Percentiles rank a stretch among this genome's conserved stretches.
phyloP scores from a whole-genome alignment of 805 yeast species.

The Grigorovia humatica region DNA sequence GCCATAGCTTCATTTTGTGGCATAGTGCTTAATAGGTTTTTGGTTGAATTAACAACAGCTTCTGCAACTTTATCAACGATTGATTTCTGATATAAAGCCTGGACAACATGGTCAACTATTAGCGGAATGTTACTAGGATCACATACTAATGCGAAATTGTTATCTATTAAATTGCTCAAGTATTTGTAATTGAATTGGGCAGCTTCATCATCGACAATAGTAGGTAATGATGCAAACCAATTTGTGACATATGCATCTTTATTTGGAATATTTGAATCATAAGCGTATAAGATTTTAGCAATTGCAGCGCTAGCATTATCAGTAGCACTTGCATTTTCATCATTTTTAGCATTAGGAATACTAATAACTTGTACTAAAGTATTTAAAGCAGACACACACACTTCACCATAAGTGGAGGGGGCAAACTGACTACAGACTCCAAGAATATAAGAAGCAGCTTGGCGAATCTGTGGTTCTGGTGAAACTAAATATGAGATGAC shows the following conservation, averaged over 20 bases:
- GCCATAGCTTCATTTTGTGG: slow-evolving; percentile 63
- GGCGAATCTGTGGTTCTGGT: slow-evolving; percentile 65
- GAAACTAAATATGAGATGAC: slow-evolving; percentile 59
- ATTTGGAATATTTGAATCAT: slow-evolving; percentile 49
- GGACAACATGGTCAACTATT: slow-evolving; percentile 58
- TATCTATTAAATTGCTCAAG: slow-evolving; percentile 58
- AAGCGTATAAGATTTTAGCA: slow-evolving; percentile 67
- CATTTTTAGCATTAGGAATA: slow-evolving; percentile 75
- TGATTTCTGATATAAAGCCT: slow-evolving; percentile 60
- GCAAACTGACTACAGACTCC: slow-evolving; percentile 85
- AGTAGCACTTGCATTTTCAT: slow-evolving; percentile 76
- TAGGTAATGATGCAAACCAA: slow-evolving; percentile 80
- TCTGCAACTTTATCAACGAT: slow-evolving; percentile 66
- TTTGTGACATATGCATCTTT: slow-evolving; percentile 51
- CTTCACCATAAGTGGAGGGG: slow-evolving; percentile 49
- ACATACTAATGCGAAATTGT: slow-evolving; percentile 48
- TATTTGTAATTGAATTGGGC: slow-evolving; percentile 78
- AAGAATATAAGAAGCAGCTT: slow-evolving; percentile 73
- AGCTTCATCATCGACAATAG: slow-evolving; percentile 75
- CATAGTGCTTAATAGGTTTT: slow-evolving; percentile 49
- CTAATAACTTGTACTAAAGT: slow-evolving; percentile 62
- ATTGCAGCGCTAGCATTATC: slow-evolving; percentile 77
- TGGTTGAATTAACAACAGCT: slow-evolving; percentile 49
- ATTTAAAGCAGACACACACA: slow-evolving; percentile 60
- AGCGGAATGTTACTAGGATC: slow-evolving; percentile 41